A percentile compares a stretch with the other conserved stretches of the same genome.
Conservation (phyloP, 2,329 filamentous ascomycete species). For the Phoma sp. region DNA sequence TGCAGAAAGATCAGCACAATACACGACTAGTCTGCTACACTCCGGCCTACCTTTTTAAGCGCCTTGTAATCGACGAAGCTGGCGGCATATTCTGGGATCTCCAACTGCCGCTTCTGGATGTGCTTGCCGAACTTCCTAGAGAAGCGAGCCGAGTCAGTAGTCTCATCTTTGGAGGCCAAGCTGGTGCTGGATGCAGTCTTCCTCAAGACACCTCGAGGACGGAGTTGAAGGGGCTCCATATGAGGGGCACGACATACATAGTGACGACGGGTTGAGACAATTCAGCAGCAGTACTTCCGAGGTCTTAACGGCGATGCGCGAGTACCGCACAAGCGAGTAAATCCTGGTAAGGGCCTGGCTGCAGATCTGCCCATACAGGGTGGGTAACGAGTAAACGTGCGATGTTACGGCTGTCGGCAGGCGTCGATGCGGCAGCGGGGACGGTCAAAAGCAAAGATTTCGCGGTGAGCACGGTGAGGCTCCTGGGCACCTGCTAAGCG, state of each 20-base stretch:
- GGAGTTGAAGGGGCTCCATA: constrained; percentile 44
- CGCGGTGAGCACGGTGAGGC: constrained; percentile 27
- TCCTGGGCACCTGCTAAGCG: constrained; percentile 23
- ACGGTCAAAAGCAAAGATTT: constrained; percentile 33
- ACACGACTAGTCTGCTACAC: not conserved
- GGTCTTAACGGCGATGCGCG: constrained; percentile 28
- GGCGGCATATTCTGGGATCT: constrained; percentile 98
- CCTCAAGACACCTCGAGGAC: constrained; percentile 35
- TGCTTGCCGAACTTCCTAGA: constrained; percentile 99
- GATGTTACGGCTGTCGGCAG: constrained; percentile 35
- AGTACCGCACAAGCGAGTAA: constrained; percentile 39
- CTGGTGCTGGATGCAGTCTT: constrained; percentile 45
- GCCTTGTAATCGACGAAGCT: constrained; percentile 99
- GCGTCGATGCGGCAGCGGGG: constrained; percentile 36
- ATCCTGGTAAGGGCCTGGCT: constrained; percentile 28
- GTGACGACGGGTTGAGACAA: constrained; percentile 35
- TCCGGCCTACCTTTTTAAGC: constrained; percentile 81
- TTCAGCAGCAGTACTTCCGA: constrained; percentile 9
- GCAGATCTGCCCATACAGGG: constrained; percentile 44
- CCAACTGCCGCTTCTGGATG: constrained; percentile 98
- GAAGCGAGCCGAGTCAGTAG: constrained; percentile 47
- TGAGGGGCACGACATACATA: constrained; percentile 46
- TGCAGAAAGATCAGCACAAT: constrained; percentile 50
- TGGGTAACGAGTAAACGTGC: constrained; percentile 21
- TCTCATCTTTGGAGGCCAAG: constrained; percentile 45